Percentiles rank a stretch among this genome's conserved stretches.
Conservation (phyloP, 345 rosid species). For the Arabidopsis thaliana region DNA sequence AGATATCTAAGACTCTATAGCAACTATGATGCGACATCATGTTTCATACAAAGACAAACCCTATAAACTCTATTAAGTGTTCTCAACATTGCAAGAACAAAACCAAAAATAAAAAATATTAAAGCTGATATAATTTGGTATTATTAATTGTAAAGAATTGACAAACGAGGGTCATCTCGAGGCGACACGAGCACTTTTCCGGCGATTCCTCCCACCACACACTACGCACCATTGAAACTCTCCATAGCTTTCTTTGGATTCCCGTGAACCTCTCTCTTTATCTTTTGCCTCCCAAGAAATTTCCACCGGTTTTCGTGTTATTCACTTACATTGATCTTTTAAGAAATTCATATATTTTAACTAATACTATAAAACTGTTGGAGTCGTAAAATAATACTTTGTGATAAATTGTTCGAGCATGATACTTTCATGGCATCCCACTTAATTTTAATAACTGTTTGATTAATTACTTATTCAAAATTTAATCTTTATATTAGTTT, state of each 20-base stretch:
- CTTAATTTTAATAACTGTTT: background rate
- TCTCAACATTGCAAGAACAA: conserved; percentile 28
- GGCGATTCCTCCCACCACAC: conserved; percentile 81
- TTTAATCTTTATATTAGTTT: background rate
- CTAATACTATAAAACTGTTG: background rate
- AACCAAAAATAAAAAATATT: background rate
- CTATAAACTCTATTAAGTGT: conserved; percentile 18
- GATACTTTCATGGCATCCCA: conserved; percentile 14
- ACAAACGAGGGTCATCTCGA: conserved; percentile 52
- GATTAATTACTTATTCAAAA: background rate
- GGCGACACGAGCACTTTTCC: conserved; percentile 99
- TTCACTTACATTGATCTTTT: conserved; percentile 10
- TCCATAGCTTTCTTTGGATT: conserved; percentile 61
- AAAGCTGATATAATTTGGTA: conserved; percentile 11
- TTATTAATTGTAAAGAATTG: conserved; percentile 12
- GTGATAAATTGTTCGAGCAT: background rate
- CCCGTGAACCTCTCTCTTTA: conserved; percentile 49
- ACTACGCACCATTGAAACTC: conserved; percentile 56
- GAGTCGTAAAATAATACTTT: background rate
- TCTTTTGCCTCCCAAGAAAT: conserved; percentile 31
- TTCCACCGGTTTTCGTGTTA: conserved; percentile 42
- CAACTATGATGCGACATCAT: conserved; percentile 39
- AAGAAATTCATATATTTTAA: background rate
- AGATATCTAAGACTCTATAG: conserved; percentile 19
- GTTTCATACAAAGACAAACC: conserved; percentile 40